phyloP scores from a whole-genome alignment of 2,329 filamentous ascomycete species.

The Ophiosphaerella korrae region DNA sequence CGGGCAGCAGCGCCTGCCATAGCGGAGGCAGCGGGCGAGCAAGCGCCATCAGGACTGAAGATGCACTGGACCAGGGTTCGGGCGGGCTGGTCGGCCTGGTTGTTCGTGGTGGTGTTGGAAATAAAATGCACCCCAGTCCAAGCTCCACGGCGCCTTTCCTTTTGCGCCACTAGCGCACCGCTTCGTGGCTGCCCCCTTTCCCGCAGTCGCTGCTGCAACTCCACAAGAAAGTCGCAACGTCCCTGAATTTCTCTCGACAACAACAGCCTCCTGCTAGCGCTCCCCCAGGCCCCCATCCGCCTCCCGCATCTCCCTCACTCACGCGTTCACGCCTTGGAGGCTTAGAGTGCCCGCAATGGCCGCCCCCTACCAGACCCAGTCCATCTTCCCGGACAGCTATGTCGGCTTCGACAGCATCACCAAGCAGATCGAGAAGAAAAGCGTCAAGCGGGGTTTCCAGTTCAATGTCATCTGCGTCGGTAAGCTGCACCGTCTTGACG shows the following conservation, averaged over 20 bases:
- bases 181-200: slow-evolving; percentile 49
- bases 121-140: slow-evolving; percentile 33
- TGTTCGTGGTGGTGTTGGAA: slow-evolving; percentile 33
- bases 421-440: slow-evolving; percentile 98
- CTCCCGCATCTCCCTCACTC: slow-evolving; percentile 13
- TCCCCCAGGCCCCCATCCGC: slow-evolving; percentile 15
- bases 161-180: slow-evolving; percentile 36
- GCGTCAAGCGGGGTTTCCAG: slow-evolving; percentile 98
- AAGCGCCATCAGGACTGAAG: slow-evolving; percentile 42
- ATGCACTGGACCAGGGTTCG: slow-evolving; percentile 5
- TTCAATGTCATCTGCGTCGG: slow-evolving; percentile 99
- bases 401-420: slow-evolving; percentile 99
- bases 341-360: slow-evolving; percentile 59
- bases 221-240: slow-evolving; percentile 45
- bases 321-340: slow-evolving; percentile 24
- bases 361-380: slow-evolving; percentile 64
- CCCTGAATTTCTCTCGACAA: slow-evolving; percentile 37
- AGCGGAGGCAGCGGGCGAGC: slow-evolving; percentile 50
- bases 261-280: slow-evolving; percentile 19
- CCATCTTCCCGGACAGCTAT: slow-evolving; percentile 90
- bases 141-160: slow-evolving; percentile 35
- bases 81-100: slow-evolving; percentile 5
- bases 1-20: slow-evolving; percentile 60
- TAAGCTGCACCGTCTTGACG: slow-evolving; percentile 59
- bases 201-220: slow-evolving; percentile 36